These are phyloP conservation scores for Lodderomyces beijingensis DNA, from an alignment of 1,139 yeast genomes.

Conservation along the genomic window DNA sequence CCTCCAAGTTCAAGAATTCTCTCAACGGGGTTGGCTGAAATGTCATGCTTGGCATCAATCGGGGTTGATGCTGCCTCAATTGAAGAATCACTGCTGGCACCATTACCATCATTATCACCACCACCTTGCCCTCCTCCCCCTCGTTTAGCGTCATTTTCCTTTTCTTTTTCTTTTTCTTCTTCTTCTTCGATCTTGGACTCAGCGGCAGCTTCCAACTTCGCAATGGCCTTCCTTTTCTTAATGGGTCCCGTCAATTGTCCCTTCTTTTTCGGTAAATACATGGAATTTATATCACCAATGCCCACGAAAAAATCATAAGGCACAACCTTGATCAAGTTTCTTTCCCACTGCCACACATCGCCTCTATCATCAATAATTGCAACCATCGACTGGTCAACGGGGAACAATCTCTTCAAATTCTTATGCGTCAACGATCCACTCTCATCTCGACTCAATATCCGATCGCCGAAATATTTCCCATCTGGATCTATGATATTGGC, in stretches of 20 bases:
- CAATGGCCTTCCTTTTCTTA: conserved; percentile 55
- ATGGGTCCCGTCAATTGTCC: conserved; percentile 69
- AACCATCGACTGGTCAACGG: conserved; percentile 95
- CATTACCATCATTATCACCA: background rate
- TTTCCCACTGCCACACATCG: conserved; percentile 98
- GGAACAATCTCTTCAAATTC: conserved; percentile 82
- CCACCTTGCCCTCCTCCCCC: conserved; percentile 7
- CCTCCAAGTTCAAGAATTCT: conserved; percentile 46
- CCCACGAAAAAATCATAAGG: conserved; percentile 97
- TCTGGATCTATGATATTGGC: conserved; percentile 90
- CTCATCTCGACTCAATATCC: conserved; percentile 90
- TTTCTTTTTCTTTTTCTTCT: conserved; percentile 8
- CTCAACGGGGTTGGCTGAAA: conserved; percentile 40
- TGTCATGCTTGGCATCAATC: conserved; percentile 3
- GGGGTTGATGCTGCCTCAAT: background rate
- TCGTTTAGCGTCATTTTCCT: conserved; percentile 9
- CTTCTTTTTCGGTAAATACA: conserved; percentile 79
- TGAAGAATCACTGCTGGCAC: conserved; percentile 8
- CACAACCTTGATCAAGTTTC: conserved; percentile 82
- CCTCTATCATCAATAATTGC: conserved; percentile 96
- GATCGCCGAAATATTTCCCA: conserved; percentile 80
- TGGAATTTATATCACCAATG: conserved; percentile 94
- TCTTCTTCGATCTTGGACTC: conserved; percentile 13
- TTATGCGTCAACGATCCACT: conserved; percentile 91
- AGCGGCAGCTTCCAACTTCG: conserved; percentile 38